Evolutionary conservation across 2,329 filamentous ascomycete genomes (phyloP).

Genomic region (Nothophoma quercina): DNA sequence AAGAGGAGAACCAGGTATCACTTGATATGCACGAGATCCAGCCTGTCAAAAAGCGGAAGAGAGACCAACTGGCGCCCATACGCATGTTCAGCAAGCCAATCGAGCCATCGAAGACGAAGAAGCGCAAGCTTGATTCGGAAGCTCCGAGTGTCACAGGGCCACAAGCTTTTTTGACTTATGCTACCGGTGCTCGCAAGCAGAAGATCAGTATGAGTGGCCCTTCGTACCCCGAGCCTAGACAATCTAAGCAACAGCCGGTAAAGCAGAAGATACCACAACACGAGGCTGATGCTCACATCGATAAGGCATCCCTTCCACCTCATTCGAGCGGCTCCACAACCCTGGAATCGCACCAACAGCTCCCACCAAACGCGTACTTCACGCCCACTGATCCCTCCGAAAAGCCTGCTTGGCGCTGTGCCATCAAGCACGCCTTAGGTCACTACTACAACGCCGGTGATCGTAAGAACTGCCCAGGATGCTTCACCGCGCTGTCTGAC

Average conservation of each 20-base stretch:
- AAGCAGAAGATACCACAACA: not conserved
- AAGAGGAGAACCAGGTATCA: not conserved
- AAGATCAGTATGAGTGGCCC: not conserved
- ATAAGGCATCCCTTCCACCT: not conserved
- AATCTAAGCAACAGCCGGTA: not conserved
- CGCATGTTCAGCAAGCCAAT: constrained; percentile 3
- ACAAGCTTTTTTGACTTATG: not conserved
- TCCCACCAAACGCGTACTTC: constrained; percentile 35
- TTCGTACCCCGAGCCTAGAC: no score
- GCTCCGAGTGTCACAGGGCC: not conserved
- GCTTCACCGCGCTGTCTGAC: constrained; percentile 25
- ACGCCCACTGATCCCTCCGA: constrained; percentile 18
- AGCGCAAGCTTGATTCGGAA: not conserved
- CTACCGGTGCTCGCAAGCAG: not conserved
- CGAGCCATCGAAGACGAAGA: constrained; percentile 12
- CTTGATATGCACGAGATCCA: not conserved
- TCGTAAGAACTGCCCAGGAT: constrained; percentile 33
- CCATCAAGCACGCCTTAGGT: constrained; percentile 35
- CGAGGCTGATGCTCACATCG: not conserved
- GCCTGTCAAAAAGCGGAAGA: constrained; percentile 1
- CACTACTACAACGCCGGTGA: constrained; percentile 41
- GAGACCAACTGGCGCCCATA: not conserved
- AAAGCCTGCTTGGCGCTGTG: constrained; percentile 36
- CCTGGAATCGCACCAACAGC: constrained; percentile 26
- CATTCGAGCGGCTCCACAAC: constrained; percentile 27